Evolutionary conservation across 2,329 filamentous ascomycete species (phyloP), one percentile per base, ranked within the genome.

Genomic region (Ceratocystis smalleyi): DNA sequence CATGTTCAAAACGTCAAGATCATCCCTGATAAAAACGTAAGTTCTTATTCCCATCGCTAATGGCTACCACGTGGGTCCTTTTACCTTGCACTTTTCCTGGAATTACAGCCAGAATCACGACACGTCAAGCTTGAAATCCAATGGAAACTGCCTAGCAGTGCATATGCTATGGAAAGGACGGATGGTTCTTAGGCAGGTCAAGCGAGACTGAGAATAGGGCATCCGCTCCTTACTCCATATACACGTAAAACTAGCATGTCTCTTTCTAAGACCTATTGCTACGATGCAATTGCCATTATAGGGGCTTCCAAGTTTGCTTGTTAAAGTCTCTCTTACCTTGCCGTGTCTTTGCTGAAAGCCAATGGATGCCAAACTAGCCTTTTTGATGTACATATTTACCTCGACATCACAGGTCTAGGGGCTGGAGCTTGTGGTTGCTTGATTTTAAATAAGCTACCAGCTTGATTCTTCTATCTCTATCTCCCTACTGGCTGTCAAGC

Each of bases 1-100:
- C 94, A 99, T 77, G 94, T 99, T 69, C 88, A 96, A 77, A 96
- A 90, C 73, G 94, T 99, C 74, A 99, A 99, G 81, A 96, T 99
- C 73, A 99, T 99, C 74, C 94, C 94, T 62, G 94, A 99, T 81
- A 99, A 99, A 82, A 99, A 96, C 77, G 91, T 96, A 78, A 83
- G 90, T 84, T 67, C 32, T 10, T 22, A n/a, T 40, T 19, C 54
- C 45, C 45, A 47, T 22, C 45, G 19, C 47, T 40, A 40, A 40
- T 40, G 35, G 35, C 10, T 15, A 49, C 17, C 47, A 19, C n/a
- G 47, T 19, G n/a, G 47, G 8, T 49, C n/a, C 3, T 49, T 49
- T 47, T n/a, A n/a, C 45, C 45, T n/a, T 22, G n/a, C 47, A 49
- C n/a, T 47, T 22, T 22, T 22, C 47, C 4, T 49, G 47, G 22